phyloP scores from a whole-genome alignment of 768 basidiomycete species.

The Mycena floridula region DNA sequence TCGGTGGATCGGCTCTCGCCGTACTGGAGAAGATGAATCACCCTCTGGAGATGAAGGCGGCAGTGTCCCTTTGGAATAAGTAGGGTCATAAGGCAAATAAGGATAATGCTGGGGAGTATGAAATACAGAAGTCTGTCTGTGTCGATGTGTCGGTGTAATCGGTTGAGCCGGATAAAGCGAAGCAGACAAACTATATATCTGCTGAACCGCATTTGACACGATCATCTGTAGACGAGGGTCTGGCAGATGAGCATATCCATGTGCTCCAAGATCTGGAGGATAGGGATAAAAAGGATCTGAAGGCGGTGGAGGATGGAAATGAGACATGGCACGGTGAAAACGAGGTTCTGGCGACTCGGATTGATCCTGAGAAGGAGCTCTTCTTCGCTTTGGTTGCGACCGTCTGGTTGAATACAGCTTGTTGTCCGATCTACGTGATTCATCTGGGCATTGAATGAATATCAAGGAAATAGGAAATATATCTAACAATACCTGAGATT shows the following conservation, averaged over 20 bases:
- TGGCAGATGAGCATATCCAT: constrained; percentile 24
- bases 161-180: constrained; percentile 17
- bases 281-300: constrained; percentile 1
- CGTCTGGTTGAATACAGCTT: not conserved
- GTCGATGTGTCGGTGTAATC: constrained; percentile 22
- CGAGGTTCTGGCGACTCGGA: not conserved
- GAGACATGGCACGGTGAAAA: not conserved
- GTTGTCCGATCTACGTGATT: not conserved
- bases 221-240: constrained; percentile 37
- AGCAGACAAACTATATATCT: constrained; percentile 29
- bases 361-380: not conserved
- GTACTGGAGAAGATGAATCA: constrained; percentile 30
- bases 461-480: not conserved
- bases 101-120: constrained; percentile 32
- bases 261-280: constrained; percentile 11
- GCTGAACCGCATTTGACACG: constrained; percentile 37
- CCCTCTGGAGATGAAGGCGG: constrained; percentile 47
- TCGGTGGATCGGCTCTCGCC: constrained; percentile 18
- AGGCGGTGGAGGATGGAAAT: constrained; percentile 1
- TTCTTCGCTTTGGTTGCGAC: not conserved
- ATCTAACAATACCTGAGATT: not conserved
- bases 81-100: constrained; percentile 33
- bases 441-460: too few relatives aligned
- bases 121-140: constrained; percentile 28
- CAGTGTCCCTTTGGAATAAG: constrained; percentile 38